Percentiles rank a stretch among this genome's conserved stretches.
Conservation (phyloP, 2,329 filamentous ascomycete species). For the Colletotrichum magnum region DNA sequence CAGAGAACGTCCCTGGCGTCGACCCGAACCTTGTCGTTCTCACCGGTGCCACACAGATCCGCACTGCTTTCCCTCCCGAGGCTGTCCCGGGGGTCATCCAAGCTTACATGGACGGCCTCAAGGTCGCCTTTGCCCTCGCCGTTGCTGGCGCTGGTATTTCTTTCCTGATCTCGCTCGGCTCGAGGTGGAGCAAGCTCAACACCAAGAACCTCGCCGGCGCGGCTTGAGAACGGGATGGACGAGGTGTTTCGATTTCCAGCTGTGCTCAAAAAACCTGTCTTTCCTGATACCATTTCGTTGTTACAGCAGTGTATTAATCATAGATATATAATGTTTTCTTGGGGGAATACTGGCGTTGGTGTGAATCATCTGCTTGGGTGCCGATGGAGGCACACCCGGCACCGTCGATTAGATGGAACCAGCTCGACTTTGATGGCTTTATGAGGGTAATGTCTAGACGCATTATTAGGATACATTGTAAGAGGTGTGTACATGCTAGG, state of each 20-base stretch:
- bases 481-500: not conserved
- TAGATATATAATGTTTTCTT: not conserved
- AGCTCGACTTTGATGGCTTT: not conserved
- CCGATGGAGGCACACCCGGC: not conserved
- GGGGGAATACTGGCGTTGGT: not conserved
- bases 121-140: slow-evolving; percentile 73
- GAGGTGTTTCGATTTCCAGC: not conserved
- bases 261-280: not conserved
- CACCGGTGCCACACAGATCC: slow-evolving; percentile 69
- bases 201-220: slow-evolving; percentile 32
- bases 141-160: slow-evolving; percentile 62
- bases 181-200: slow-evolving; percentile 51
- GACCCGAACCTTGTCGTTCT: slow-evolving; percentile 53
- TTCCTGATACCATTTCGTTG: slow-evolving; percentile 4
- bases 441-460: not conserved
- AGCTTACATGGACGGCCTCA: slow-evolving; percentile 75
- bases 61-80: slow-evolving; percentile 61
- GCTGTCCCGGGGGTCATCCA: slow-evolving; percentile 67
- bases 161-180: slow-evolving; percentile 50
- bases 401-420: not conserved
- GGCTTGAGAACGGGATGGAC: not conserved
- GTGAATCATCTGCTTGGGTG: not conserved
- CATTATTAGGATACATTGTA: not conserved
- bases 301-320: too few species aligned
- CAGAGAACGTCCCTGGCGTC: slow-evolving; percentile 53